Base-by-base conservation (phyloP, 768 basidiomycete species). In the Leccinum broughii region DNA sequence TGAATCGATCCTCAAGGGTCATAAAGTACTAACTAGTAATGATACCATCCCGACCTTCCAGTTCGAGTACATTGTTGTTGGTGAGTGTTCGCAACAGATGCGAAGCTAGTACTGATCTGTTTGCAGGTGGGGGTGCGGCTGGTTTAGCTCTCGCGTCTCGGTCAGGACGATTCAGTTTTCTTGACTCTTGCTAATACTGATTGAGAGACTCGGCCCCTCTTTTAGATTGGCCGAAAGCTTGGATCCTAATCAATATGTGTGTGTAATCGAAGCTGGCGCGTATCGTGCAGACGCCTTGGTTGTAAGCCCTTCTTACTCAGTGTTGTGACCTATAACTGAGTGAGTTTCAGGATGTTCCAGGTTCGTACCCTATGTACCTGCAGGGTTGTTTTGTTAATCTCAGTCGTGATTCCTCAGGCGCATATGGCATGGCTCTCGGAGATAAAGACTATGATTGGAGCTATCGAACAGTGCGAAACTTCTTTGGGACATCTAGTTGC, bases 251-350 rank as follows among this genome's bases (percentile, higher is more conserved):
- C 55, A 66, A 61, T 59, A 54, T n/a, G 59, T 67, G 44, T 64
- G 66, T 17, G 66, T 67, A 13, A 64, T 66, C 15, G 66, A 66
- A 53, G 66, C 64, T 15, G 64, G 64, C 11, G 26, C 9, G 30
- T 64, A 61, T 34, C 62, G 28, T 44, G 55, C 58, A 34, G 59
- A 59, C 20, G 49, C 59, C 13, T 46, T 56, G 37, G n/a, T 68
- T 22, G 66, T 66, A 46, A 61, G 66, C 52, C 41, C 22, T 44
- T 13, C 17, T 39, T 6, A 48, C 6, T 41, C 17, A 4, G n/a
- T 8, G 8, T 14, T 11, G 20, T 59, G 2, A 15, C 26, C 11
- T 30, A 48, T 44, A 28, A 52, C 44, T 17, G 26, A 54, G 10
- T 22, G 13, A 1, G 22, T 17, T 55, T 20, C 34, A 66, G 66